A percentile compares a stretch with the other conserved stretches of the same genome.
Conservation (phyloP, 2,329 filamentous ascomycete species). For the Epichloe glyceriae region DNA sequence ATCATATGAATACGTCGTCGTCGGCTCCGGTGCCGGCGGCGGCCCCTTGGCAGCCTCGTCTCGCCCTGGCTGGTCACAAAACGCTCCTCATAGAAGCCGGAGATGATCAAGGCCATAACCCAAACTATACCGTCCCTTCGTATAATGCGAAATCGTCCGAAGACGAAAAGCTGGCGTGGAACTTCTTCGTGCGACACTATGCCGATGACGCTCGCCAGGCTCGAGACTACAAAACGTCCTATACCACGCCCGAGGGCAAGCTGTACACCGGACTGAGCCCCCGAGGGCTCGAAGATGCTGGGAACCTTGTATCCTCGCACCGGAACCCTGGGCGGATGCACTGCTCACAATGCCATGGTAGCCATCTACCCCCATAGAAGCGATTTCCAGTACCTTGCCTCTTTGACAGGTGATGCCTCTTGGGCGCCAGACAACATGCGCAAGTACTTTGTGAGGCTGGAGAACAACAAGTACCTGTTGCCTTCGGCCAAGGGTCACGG, state of each 20-base stretch:
- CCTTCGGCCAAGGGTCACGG: constrained; percentile 35
- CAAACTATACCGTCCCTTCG: constrained; percentile 41
- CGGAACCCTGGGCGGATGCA: constrained; percentile 35
- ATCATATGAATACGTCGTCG: constrained; percentile 43
- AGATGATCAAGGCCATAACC: constrained; percentile 37
- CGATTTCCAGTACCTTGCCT: constrained; percentile 46
- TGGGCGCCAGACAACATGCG: constrained; percentile 49
- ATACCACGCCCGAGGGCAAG: constrained; percentile 34
- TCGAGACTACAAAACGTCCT: constrained; percentile 46
- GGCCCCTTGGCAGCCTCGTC: constrained; percentile 43
- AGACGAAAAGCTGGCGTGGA: constrained; percentile 43
- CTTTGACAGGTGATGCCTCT: constrained; percentile 44
- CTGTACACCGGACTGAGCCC: constrained; percentile 31
- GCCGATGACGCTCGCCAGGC: constrained; percentile 37
- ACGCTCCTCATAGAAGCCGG: constrained; percentile 50
- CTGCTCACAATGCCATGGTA: constrained; percentile 48
- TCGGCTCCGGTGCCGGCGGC: constrained; percentile 49
- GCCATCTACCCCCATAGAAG: constrained; percentile 43
- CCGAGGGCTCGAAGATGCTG: constrained; percentile 25
- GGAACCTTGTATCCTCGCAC: constrained; percentile 35
- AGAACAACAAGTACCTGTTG: constrained; percentile 36
- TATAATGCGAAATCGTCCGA: constrained; percentile 30
- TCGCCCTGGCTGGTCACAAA: constrained; percentile 45
- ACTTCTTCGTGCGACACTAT: constrained; percentile 53
- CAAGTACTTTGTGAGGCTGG: constrained; percentile 42